Evolutionary conservation across 2,329 filamentous ascomycete species (phyloP), one percentile per base, ranked within the genome.

Genomic region (Clarireedia hainanense): DNA sequence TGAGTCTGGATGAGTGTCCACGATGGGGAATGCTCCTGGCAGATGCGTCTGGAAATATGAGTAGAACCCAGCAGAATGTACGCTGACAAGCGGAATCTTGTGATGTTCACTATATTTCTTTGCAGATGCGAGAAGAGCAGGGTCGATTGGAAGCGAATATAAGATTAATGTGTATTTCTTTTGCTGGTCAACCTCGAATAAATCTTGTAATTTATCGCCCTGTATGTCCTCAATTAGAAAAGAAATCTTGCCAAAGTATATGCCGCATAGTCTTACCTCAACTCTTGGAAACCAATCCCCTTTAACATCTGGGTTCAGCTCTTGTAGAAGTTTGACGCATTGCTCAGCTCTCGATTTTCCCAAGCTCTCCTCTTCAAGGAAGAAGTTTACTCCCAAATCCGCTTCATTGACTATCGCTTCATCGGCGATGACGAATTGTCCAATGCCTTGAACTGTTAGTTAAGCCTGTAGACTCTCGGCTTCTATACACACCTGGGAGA

Each of bases 331-430:
- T 59, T 85, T 84, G 57, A 86, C 85, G 54, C 87, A 88, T 68
- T 88, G 85, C 69, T 90, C 80, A 1, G 92, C 89, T 63, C 94
- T 84, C 26, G 84, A 84, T 65, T 84, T 85, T 52, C 91, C 91
- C 39, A 95, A 70, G 61, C 84, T 86, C 49, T 78, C 75, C 64
- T 94, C 84, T 59, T 96, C 89, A 0, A 99, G 77, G 67, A 99
- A 99, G 78, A 99, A 99, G 73, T 99, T 99, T 60, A 96, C 86
- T 4, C 95, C 94, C 42, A 99, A 76, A 66, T 99, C 94, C 43
- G 84, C 78, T 63, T 95, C 86, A 1, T 76, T 77, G n/a, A 99
- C 91, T 2, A 79, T 71, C 1, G 84, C 81, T 6, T 87, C 84
- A 66, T 99, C 94, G 52, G 88, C 86, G 59, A 99, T 95, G 0